phyloP scores from a whole-genome alignment of 169 alveolate species.

The Plasmodium relictum region DNA sequence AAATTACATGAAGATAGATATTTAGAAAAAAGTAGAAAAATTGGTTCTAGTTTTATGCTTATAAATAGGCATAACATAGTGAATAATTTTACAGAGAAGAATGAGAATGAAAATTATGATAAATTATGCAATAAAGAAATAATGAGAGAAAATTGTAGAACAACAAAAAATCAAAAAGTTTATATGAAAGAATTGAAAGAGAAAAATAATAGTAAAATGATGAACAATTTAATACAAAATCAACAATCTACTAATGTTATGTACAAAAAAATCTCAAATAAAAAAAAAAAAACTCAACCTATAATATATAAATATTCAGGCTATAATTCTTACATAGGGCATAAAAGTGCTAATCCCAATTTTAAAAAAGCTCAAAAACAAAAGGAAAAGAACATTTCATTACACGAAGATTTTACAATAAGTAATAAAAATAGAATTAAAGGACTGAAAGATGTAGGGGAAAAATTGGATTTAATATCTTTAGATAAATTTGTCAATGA shows the following conservation, averaged over 20 bases:
- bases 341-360: neutral
- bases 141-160: neutral
- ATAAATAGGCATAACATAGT: slow-evolving; percentile 24
- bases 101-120: slow-evolving; percentile 7
- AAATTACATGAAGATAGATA: slow-evolving; percentile 8
- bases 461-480: neutral
- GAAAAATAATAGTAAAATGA: slow-evolving; percentile 3
- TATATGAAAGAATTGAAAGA: neutral
- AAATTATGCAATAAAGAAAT: slow-evolving; percentile 9
- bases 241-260: neutral
- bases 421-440: neutral
- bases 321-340: neutral
- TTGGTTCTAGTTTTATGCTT: slow-evolving; percentile 17
- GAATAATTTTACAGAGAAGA: neutral
- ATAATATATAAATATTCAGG: neutral
- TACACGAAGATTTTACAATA: neutral
- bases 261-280: neutral
- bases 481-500: neutral
- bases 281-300: slow-evolving; percentile 4
- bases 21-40: neutral
- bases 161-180: neutral
- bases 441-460: neutral
- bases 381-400: slow-evolving; percentile 12
- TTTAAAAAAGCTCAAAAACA: neutral
- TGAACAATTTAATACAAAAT: neutral